These are phyloP conservation scores for Neodidymelliopsis sp. DNA, from an alignment of 2,329 filamentous ascomycete species.

Conservation along the genomic window DNA sequence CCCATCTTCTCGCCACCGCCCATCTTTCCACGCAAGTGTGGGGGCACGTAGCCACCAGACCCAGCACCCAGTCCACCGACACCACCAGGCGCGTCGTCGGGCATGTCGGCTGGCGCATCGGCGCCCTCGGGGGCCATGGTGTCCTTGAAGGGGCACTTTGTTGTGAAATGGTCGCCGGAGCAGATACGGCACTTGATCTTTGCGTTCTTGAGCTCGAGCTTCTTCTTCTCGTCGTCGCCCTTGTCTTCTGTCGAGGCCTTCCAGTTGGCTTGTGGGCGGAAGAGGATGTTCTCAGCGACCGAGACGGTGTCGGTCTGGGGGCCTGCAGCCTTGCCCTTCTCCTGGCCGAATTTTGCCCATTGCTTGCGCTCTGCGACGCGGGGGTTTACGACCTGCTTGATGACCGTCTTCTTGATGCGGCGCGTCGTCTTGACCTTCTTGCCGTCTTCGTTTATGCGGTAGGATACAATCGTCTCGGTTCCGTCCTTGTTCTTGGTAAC, in stretches of 20 bases:
- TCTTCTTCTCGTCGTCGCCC: slow-evolving; percentile 74
- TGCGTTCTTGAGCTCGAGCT: slow-evolving; percentile 87
- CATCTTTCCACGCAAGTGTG: slow-evolving; percentile 84
- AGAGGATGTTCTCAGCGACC: slow-evolving; percentile 97
- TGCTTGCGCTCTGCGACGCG: slow-evolving; percentile 92
- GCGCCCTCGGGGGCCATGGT: slow-evolving; percentile 87
- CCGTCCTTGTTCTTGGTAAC: slow-evolving; percentile 98
- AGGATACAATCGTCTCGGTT: slow-evolving; percentile 93
- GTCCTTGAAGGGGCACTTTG: slow-evolving; percentile 98
- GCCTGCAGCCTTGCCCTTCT: slow-evolving; percentile 82
- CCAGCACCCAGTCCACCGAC: slow-evolving; percentile 67
- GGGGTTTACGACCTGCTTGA: slow-evolving; percentile 94
- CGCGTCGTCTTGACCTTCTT: slow-evolving; percentile 98
- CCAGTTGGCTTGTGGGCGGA: slow-evolving; percentile 93
- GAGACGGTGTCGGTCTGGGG: slow-evolving; percentile 90
- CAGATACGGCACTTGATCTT: slow-evolving; percentile 99
- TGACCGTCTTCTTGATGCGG: slow-evolving; percentile 88
- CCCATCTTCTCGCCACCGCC: slow-evolving; percentile 82
- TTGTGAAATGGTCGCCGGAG: slow-evolving; percentile 98
- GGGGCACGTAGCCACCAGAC: slow-evolving; percentile 91
- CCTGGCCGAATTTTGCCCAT: slow-evolving; percentile 92
- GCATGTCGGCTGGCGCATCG: slow-evolving; percentile 55
- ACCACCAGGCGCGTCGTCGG: slow-evolving; percentile 54
- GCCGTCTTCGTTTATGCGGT: slow-evolving; percentile 87
- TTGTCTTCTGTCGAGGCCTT: slow-evolving; percentile 83